phyloP scores from a whole-genome alignment of 176 grass and related monocot genomes.

The Raddia guianensis region DNA sequence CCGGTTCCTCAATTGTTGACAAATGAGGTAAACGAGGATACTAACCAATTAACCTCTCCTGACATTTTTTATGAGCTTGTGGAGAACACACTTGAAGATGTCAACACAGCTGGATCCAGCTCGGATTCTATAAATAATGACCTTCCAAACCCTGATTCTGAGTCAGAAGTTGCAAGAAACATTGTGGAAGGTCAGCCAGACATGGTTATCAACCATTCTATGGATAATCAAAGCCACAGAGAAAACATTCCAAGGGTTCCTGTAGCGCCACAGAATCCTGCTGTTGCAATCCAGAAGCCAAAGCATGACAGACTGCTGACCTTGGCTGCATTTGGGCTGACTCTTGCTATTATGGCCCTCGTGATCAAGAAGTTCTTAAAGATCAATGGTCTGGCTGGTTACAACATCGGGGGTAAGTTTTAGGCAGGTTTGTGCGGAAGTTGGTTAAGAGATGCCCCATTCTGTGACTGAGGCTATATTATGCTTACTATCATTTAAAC shows the following conservation, averaged over 20 bases:
- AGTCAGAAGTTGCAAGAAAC: constrained; percentile 43
- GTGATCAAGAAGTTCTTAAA: constrained; percentile 91
- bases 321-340: constrained; percentile 76
- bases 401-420: constrained; percentile 72
- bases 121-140: constrained; percentile 31
- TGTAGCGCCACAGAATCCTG: constrained; percentile 22
- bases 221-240: constrained; percentile 39
- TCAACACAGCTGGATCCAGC: constrained; percentile 35
- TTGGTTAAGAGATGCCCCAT: constrained; percentile 30
- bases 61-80: constrained; percentile 22
- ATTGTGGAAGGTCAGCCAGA: constrained; percentile 37
- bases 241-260: constrained; percentile 42
- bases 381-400: constrained; percentile 63
- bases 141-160: constrained; percentile 49
- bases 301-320: constrained; percentile 79
- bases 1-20: constrained; percentile 55
- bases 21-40: constrained; percentile 29
- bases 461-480: neutral
- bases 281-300: constrained; percentile 55
- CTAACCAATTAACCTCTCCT: constrained; percentile 31
- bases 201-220: constrained; percentile 38
- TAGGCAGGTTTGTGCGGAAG: constrained; percentile 52
- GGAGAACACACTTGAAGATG: constrained; percentile 37
- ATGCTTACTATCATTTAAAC: constrained; percentile 23
- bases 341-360: constrained; percentile 85